Evolutionary conservation across 805 yeast species (phyloP).

Genomic region (Helenozyma baotianmanensis): DNA sequence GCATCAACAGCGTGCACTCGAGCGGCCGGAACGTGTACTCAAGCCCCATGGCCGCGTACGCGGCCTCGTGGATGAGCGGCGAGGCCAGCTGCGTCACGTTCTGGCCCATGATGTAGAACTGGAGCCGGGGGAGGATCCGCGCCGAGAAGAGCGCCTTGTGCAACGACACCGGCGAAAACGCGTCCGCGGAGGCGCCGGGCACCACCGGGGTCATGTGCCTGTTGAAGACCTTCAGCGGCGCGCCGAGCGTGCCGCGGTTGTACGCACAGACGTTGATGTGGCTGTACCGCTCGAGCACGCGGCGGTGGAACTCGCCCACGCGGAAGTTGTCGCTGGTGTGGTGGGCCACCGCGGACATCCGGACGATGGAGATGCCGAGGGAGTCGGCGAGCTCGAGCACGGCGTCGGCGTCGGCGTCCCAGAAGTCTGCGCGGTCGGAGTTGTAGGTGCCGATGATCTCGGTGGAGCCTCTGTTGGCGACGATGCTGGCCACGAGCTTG

Average conservation of each 20-base stretch:
- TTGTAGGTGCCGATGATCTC: slow-evolving; percentile 9
- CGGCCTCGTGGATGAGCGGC: slow-evolving; percentile 11
- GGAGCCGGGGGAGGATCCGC: slow-evolving; percentile 8
- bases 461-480: slow-evolving; percentile 4
- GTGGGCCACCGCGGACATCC: slow-evolving; percentile 6
- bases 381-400: slow-evolving; percentile 5
- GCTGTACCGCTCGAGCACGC: slow-evolving; percentile 1
- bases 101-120: slow-evolving; percentile 12
- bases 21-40: slow-evolving; percentile 7
- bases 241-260: slow-evolving; percentile 11
- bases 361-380: slow-evolving; percentile 2
- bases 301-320: slow-evolving; percentile 3
- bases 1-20: slow-evolving; percentile 8
- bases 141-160: slow-evolving; percentile 6
- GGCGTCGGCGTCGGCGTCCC: slow-evolving; percentile 5
- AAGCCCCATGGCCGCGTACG: slow-evolving; percentile 12
- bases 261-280: slow-evolving; percentile 7
- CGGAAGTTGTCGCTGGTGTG: slow-evolving; percentile 8
- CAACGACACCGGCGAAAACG: slow-evolving; percentile 4
- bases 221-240: slow-evolving; percentile 10
- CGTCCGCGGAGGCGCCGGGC: background rate
- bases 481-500: slow-evolving; percentile 1
- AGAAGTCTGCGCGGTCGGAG: slow-evolving; percentile 5
- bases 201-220: slow-evolving; percentile 10
- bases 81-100: slow-evolving; percentile 8